A percentile compares a stretch with the other conserved stretches of the same genome.
Conservation (phyloP, 78 protist genomes). For the Isochrysis galbana region DNA sequence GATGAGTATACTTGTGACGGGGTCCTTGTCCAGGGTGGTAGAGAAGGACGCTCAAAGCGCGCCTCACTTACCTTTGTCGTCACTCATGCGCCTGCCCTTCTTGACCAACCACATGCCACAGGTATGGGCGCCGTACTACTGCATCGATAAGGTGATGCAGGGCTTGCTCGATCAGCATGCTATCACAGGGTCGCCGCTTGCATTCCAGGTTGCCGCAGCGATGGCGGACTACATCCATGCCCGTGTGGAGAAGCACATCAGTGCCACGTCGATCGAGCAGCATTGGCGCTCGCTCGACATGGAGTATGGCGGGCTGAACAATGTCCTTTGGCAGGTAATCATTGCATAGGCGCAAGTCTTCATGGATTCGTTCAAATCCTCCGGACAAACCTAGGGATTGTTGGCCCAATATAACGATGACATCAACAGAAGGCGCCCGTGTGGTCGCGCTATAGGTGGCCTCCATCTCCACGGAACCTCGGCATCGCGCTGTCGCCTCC, state of each 20-base stretch:
- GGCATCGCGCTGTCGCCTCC: neutral
- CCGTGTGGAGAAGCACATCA: neutral
- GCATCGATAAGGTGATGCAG: neutral
- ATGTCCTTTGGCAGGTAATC: neutral
- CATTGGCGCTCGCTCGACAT: neutral
- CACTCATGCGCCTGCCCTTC: too few species aligned
- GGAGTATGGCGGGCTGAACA: neutral
- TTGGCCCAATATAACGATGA: too few species aligned
- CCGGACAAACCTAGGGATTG: too few species aligned
- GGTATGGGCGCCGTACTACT: neutral
- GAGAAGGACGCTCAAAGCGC: too few species aligned
- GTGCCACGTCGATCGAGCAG: neutral
- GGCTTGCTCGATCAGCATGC: slow-evolving; percentile 14
- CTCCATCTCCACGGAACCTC: neutral
- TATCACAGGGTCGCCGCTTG: neutral
- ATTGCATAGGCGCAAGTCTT: too few species aligned
- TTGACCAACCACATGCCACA: neutral
- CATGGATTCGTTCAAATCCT: too few species aligned
- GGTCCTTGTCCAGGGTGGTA: too few species aligned
- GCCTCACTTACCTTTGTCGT: too few species aligned
- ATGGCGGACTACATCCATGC: neutral
- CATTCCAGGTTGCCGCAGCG: neutral
- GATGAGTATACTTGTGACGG: too few species aligned
- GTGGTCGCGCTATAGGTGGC: too few species aligned
- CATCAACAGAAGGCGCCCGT: too few species aligned